Conservation (phyloP, 1,284 basidiomycete genomes). For the Trametes versicolor region DNA sequence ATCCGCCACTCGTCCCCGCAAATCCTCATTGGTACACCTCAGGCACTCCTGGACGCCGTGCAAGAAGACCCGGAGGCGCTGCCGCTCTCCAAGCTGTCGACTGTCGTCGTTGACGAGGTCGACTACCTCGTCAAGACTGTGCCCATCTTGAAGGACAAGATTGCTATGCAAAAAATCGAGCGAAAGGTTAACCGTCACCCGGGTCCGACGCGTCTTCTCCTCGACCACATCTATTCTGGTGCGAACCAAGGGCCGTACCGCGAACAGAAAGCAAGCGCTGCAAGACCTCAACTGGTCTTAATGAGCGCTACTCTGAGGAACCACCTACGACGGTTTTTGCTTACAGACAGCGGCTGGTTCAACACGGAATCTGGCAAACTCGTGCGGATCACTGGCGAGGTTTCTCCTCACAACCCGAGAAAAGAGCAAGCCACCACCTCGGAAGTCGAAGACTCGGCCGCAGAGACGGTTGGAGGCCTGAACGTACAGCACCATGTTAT, state of each 20-base stretch:
- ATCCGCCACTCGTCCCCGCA: constrained; percentile 62
- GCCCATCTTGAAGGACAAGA: constrained; percentile 46
- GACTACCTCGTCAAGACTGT: constrained; percentile 72
- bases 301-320: constrained; percentile 74
- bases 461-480: constrained; percentile 41
- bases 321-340: constrained; percentile 60
- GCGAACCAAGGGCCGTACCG: constrained; percentile 3
- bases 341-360: constrained; percentile 66
- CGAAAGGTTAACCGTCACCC: constrained; percentile 60
- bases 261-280: constrained; percentile 4
- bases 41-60: constrained; percentile 68
- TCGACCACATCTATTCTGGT: constrained; percentile 61
- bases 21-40: constrained; percentile 77
- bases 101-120: constrained; percentile 77
- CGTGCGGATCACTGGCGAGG: constrained; percentile 53
- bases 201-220: constrained; percentile 64
- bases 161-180: constrained; percentile 48
- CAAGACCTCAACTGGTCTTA: constrained; percentile 66
- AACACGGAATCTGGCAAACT: constrained; percentile 52
- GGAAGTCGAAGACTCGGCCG: constrained; percentile 35
- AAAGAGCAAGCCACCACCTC: constrained; percentile 11
- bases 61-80: constrained; percentile 54
- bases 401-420: constrained; percentile 22
- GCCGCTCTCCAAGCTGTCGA: constrained; percentile 56
- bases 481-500: constrained; percentile 67